Evolutionary conservation across 352 stramenopile species (phyloP).

Genomic region (Vaucheria bursata): DNA sequence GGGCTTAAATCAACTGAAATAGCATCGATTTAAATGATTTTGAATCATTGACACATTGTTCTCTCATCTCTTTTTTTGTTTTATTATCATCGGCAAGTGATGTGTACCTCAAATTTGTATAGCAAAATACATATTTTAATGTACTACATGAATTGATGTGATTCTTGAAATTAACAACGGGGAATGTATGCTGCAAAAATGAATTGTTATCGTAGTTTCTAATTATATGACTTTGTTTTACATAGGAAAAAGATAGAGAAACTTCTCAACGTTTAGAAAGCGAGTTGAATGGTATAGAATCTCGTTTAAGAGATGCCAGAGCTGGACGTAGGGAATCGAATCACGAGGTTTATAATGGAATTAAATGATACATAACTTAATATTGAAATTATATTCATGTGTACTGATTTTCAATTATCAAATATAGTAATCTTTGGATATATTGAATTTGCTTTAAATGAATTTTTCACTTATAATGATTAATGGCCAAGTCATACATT

Average conservation of each 20-base stretch:
- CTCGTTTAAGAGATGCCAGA: constrained; percentile 76
- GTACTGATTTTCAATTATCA: no score
- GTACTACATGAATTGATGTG: not conserved
- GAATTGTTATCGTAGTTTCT: no score
- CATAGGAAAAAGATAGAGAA: not conserved
- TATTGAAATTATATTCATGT: no score
- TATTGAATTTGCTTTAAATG: no score
- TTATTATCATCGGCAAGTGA: not conserved
- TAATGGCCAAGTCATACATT: no score
- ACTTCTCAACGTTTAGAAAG: constrained; percentile 49
- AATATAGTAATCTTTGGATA: no score
- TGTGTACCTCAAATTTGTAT: not conserved
- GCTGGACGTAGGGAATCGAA: constrained; percentile 81
- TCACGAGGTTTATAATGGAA: constrained; percentile 52
- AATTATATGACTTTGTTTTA: not conserved
- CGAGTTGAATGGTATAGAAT: constrained; percentile 62
- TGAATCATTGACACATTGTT: no score
- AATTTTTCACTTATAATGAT: no score
- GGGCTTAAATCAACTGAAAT: no score
- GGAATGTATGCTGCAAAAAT: not conserved
- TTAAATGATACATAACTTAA: no score
- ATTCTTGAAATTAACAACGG: not conserved
- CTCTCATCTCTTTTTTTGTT: no score
- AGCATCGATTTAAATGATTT: no score
- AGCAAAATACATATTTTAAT: not conserved